A percentile compares a stretch with the other conserved stretches of the same genome.
These are phyloP conservation scores for Klebsormidium nitens DNA, from an alignment of 139 green algal genomes.

Conservation along the genomic window DNA sequence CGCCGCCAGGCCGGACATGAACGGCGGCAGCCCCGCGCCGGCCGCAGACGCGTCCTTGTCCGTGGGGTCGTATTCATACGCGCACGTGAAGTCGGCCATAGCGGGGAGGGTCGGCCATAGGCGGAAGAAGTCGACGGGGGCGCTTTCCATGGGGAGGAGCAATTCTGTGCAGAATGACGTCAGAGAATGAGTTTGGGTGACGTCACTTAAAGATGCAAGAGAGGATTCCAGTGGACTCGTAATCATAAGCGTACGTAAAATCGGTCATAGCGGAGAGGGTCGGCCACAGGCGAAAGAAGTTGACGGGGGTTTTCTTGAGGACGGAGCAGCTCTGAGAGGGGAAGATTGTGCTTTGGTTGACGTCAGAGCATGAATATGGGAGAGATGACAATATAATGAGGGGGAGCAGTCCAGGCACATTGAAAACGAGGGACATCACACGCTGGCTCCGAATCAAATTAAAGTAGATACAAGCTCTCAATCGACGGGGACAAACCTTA, in stretches of 20 bases:
- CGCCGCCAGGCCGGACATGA: constrained; percentile 8
- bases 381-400: too few species aligned
- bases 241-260: constrained; percentile 15
- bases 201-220: too few species aligned
- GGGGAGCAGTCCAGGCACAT: too few species aligned
- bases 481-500: too few species aligned
- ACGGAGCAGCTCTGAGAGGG: constrained; percentile 30
- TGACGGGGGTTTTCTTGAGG: constrained; percentile 7
- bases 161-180: too few species aligned
- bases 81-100: constrained; percentile 6
- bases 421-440: too few species aligned
- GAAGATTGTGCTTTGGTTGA: too few species aligned
- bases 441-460: too few species aligned
- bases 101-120: constrained; percentile 12
- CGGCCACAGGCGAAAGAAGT: constrained; percentile 25
- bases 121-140: constrained; percentile 31
- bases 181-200: too few species aligned
- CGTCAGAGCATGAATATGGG: too few species aligned
- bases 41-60: neutral
- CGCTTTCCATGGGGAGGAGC: constrained; percentile 12
- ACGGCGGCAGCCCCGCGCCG: neutral
- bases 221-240: constrained; percentile 24
- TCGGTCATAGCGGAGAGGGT: constrained; percentile 8
- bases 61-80: constrained; percentile 24
- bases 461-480: too few species aligned